A percentile compares a stretch with the other conserved stretches of the same genome.
These are phyloP conservation scores for Balansia obtecta DNA, from an alignment of 2,329 filamentous ascomycete species.

Conservation along the genomic window DNA sequence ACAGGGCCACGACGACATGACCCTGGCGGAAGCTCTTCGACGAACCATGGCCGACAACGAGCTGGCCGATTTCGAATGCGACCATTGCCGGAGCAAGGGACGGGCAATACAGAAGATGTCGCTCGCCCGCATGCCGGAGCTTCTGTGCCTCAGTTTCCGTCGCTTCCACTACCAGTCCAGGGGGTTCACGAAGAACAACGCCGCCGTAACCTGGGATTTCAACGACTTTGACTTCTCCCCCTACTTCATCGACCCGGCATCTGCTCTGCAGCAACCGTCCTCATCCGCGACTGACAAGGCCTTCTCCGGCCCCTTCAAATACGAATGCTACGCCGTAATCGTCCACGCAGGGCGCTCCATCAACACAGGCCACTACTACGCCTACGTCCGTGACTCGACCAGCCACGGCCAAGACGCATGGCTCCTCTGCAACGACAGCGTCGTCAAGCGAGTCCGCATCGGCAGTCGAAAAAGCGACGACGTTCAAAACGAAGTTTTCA, in stretches of 20 bases:
- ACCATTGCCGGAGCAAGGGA: constrained; percentile 56
- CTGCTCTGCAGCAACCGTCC: constrained; percentile 13
- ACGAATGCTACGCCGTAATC: constrained; percentile 79
- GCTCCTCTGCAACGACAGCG: constrained; percentile 36
- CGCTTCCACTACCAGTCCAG: constrained; percentile 30
- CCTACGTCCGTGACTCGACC: constrained; percentile 50
- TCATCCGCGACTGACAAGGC: constrained; percentile 19
- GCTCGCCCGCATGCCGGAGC: constrained; percentile 66
- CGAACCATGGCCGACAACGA: constrained; percentile 57
- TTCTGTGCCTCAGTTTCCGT: constrained; percentile 68
- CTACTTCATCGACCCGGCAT: constrained; percentile 25
- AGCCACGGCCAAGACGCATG: constrained; percentile 31
- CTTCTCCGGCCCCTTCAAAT: constrained; percentile 49
- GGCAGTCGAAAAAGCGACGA: constrained; percentile 23
- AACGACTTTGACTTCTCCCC: constrained; percentile 47
- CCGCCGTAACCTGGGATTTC: constrained; percentile 64
- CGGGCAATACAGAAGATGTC: constrained; percentile 59
- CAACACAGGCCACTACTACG: constrained; percentile 69
- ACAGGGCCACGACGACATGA: constrained; percentile 17
- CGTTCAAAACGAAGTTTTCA: constrained; percentile 26
- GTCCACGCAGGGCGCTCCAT: constrained; percentile 59
- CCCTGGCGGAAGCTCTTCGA: constrained; percentile 51
- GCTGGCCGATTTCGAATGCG: constrained; percentile 60
- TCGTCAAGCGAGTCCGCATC: constrained; percentile 29
- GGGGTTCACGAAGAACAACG: constrained; percentile 51